Evolutionary conservation across 495 filamentous ascomycete genomes (phyloP).

Genomic region (Penicillium bialowiezense): DNA sequence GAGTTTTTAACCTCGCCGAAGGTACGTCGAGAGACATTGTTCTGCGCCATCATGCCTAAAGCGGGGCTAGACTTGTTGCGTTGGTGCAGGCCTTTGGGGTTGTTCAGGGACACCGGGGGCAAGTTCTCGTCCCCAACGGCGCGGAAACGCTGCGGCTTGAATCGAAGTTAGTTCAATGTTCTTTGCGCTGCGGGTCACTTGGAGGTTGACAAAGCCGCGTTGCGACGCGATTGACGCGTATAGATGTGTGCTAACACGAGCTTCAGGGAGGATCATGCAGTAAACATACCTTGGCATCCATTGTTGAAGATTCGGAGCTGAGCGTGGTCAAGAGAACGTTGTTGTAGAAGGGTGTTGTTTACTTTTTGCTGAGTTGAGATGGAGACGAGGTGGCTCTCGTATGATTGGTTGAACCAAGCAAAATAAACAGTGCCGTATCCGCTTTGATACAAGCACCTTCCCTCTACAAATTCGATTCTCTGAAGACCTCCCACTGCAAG

Average conservation of each 20-base stretch:
- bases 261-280: conserved; percentile 1
- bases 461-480: not conserved
- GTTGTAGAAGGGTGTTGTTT: conserved; percentile 30
- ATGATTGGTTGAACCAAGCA: conserved; percentile 20
- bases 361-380: conserved; percentile 30
- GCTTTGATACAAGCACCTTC: not conserved
- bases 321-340: conserved; percentile 6
- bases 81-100: conserved; percentile 66
- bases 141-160: conserved; percentile 72
- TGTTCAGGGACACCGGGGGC: conserved; percentile 42
- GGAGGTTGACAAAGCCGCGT: not conserved
- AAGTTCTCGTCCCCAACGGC: conserved; percentile 74
- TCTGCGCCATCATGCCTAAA: conserved; percentile 53
- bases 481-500: too few relatives aligned
- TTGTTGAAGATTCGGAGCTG: conserved; percentile 10
- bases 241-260: not conserved
- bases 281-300: conserved; percentile 46
- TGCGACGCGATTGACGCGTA: conserved; percentile 4
- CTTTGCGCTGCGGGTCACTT: not conserved
- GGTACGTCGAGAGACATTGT: conserved; percentile 64
- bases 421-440: conserved; percentile 27
- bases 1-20: conserved; percentile 82
- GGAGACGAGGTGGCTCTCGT: conserved; percentile 6
- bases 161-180: conserved; percentile 8
- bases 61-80: conserved; percentile 79